phyloP scores from a whole-genome alignment of 345 rosid species.

The Populus ilicifolia region DNA sequence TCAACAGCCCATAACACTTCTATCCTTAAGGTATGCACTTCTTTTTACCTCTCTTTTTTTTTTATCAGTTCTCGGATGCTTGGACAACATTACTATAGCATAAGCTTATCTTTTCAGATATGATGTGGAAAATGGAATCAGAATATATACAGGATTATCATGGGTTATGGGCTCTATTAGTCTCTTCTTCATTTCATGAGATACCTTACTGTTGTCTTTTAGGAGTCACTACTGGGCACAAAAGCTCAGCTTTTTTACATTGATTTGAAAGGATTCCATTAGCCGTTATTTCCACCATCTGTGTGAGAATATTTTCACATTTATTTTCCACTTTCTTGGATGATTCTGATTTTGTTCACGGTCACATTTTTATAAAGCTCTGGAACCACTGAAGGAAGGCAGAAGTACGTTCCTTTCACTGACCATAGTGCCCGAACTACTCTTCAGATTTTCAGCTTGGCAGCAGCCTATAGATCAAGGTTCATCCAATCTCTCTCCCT shows the following conservation, averaged over 20 bases:
- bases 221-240: background rate
- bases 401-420: constrained; percentile 80
- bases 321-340: background rate
- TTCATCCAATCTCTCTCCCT: background rate
- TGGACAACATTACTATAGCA: background rate
- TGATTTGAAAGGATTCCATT: background rate
- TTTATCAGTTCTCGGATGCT: background rate
- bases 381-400: constrained; percentile 92
- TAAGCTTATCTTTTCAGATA: background rate
- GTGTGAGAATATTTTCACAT: background rate
- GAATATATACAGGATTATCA: background rate
- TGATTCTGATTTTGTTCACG: constrained; percentile 1
- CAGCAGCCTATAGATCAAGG: constrained; percentile 96
- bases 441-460: constrained; percentile 66
- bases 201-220: background rate
- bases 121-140: background rate
- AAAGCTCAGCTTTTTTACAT: background rate
- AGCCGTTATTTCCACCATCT: background rate
- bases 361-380: constrained; percentile 41
- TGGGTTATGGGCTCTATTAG: background rate
- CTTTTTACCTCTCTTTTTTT: background rate
- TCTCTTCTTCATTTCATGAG: background rate
- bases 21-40: constrained; percentile 64
- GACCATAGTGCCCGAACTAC: constrained; percentile 69
- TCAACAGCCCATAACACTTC: constrained; percentile 56